These are phyloP conservation scores for Saussurea involucrata DNA, from an alignment of 129 eudicot genomes.

Conservation along the genomic window DNA sequence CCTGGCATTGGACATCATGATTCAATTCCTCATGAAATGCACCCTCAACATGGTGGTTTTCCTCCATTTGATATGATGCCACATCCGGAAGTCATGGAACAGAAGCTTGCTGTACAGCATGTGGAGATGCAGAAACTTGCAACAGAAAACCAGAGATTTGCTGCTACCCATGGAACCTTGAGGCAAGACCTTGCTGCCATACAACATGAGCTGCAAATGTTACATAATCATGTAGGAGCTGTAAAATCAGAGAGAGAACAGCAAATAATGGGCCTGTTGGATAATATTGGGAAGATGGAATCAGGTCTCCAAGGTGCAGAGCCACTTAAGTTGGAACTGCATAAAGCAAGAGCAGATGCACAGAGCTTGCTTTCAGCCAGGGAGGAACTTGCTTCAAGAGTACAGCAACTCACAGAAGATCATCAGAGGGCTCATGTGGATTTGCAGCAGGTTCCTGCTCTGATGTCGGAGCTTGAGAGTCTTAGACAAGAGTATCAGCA, in stretches of 20 bases:
- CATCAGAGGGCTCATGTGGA: conserved; percentile 70
- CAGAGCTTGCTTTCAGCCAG: conserved; percentile 63
- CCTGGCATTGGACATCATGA: conserved; percentile 64
- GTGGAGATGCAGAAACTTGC: conserved; percentile 78
- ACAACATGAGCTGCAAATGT: conserved; percentile 70
- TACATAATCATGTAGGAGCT: conserved; percentile 56
- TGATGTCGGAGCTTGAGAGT: conserved; percentile 70
- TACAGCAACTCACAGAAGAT: conserved; percentile 60
- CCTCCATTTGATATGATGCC: conserved; percentile 72
- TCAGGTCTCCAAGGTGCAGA: conserved; percentile 65
- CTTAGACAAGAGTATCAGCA: conserved; percentile 88
- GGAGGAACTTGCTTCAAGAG: conserved; percentile 67
- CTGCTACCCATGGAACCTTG: conserved; percentile 78
- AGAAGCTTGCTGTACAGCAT: conserved; percentile 77
- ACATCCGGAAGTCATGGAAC: conserved; percentile 82
- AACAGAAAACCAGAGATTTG: conserved; percentile 82
- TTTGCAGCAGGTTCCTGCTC: conserved; percentile 62
- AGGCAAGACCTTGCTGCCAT: conserved; percentile 85
- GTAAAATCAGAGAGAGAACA: conserved; percentile 70
- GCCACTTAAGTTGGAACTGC: conserved; percentile 56
- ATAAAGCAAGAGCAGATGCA: conserved; percentile 67
- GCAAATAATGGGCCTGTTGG: conserved; percentile 53
- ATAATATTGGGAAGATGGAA: conserved; percentile 70
- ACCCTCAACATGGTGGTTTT: conserved; percentile 60
- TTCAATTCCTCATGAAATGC: conserved; percentile 47